Conservation (phyloP, 805 yeast genomes). For the Grigorovia jiainica region DNA sequence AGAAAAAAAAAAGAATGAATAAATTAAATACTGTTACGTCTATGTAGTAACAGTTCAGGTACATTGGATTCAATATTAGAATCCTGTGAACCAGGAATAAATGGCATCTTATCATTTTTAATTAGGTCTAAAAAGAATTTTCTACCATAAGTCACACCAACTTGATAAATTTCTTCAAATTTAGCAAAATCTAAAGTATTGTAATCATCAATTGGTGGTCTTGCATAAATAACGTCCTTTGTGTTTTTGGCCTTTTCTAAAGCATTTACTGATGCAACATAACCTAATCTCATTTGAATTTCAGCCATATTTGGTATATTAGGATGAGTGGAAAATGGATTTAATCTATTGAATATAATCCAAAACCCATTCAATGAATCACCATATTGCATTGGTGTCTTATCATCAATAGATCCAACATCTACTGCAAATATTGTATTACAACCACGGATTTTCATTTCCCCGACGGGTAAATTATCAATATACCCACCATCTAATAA, state of each 20-base stretch:
- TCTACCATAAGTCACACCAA: conserved; percentile 70
- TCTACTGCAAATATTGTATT: conserved; percentile 83
- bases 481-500: conserved; percentile 92
- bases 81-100: conserved; percentile 43
- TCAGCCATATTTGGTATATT: conserved; percentile 92
- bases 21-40: conserved; percentile 56
- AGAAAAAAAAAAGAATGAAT: not conserved
- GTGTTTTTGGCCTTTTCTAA: conserved; percentile 76
- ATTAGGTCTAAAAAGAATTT: conserved; percentile 44
- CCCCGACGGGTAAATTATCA: conserved; percentile 85
- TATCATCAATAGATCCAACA: conserved; percentile 90
- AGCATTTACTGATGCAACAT: conserved; percentile 92
- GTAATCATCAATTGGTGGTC: conserved; percentile 90
- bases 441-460: conserved; percentile 87
- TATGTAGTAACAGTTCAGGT: conserved; percentile 29
- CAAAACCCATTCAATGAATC: conserved; percentile 88
- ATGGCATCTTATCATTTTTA: conserved; percentile 46
- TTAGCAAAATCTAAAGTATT: conserved; percentile 89
- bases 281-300: conserved; percentile 84
- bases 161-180: conserved; percentile 79
- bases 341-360: conserved; percentile 80
- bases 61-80: conserved; percentile 20
- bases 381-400: conserved; percentile 83
- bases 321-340: conserved; percentile 81
- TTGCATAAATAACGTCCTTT: conserved; percentile 74